Conservation (phyloP, 768 basidiomycete species). For the Lactifluus hygrophoroides region DNA sequence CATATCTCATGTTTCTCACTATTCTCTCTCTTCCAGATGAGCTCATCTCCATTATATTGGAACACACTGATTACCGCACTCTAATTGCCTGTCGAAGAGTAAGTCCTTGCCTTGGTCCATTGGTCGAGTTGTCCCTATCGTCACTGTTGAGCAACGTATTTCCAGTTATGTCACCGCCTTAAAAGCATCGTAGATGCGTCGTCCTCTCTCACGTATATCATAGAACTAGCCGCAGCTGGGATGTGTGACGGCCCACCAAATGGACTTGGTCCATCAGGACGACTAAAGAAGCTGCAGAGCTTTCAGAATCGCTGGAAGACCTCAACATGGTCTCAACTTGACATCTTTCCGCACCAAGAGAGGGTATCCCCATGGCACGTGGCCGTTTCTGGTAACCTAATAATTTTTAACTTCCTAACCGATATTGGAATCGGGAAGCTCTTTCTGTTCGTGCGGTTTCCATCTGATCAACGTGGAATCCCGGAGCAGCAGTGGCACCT, state of each 20-base stretch:
- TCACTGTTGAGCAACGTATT: too few relatives aligned
- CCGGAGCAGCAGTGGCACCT: not conserved
- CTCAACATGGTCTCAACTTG: not conserved
- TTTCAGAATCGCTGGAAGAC: not conserved
- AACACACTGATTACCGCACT: too few relatives aligned
- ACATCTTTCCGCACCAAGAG: not conserved
- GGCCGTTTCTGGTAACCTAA: conserved; percentile 1
- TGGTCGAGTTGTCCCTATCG: too few relatives aligned
- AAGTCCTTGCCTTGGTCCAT: too few relatives aligned
- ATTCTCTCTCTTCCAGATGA: too few relatives aligned
- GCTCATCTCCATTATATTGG: too few relatives aligned
- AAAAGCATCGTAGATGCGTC: not conserved
- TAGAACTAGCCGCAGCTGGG: not conserved
- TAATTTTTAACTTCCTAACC: not conserved
- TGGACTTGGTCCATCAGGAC: not conserved
- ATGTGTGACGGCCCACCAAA: not conserved
- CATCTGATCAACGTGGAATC: conserved; percentile 1
- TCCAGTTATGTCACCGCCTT: conserved; percentile 1
- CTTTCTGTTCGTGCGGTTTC: not conserved
- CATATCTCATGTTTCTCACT: too few relatives aligned
- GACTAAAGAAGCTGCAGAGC: not conserved
- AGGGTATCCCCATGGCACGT: not conserved
- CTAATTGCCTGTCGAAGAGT: too few relatives aligned
- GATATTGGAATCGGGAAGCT: not conserved
- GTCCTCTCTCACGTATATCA: not conserved